These are phyloP conservation scores for Beauveria sp. DNA, from an alignment of 2,329 filamentous ascomycete genomes.

Conservation along the genomic window DNA sequence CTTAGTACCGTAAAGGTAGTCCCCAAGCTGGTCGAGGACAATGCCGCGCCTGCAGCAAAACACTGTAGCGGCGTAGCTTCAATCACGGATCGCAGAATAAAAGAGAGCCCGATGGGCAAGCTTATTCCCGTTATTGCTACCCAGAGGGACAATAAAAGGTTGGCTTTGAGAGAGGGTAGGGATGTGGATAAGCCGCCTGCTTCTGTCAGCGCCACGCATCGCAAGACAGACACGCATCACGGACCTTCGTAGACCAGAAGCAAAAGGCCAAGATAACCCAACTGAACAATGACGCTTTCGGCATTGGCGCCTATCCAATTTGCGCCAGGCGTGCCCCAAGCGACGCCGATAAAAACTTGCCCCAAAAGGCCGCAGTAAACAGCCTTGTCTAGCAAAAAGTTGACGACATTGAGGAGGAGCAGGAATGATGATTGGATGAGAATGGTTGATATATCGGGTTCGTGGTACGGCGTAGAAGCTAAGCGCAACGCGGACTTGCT, in stretches of 20 bases:
- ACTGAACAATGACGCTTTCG: slow-evolving; percentile 50
- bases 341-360: slow-evolving; percentile 62
- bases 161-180: slow-evolving; percentile 41
- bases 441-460: not conserved
- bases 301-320: slow-evolving; percentile 46
- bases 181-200: slow-evolving; percentile 15
- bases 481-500: not conserved
- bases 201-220: not conserved
- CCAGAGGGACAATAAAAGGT: slow-evolving; percentile 49
- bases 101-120: slow-evolving; percentile 59
- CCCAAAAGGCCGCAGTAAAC: slow-evolving; percentile 66
- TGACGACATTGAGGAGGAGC: slow-evolving; percentile 11
- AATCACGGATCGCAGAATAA: slow-evolving; percentile 44
- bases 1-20: slow-evolving; percentile 54
- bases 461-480: not conserved
- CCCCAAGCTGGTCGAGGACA: slow-evolving; percentile 68
- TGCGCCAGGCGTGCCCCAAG: slow-evolving; percentile 60
- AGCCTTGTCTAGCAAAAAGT: slow-evolving; percentile 45
- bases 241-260: slow-evolving; percentile 63
- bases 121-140: slow-evolving; percentile 61
- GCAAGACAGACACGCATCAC: not conserved
- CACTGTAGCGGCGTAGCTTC: slow-evolving; percentile 49
- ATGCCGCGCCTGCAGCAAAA: slow-evolving; percentile 65
- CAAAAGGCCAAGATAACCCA: slow-evolving; percentile 69
- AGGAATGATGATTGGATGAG: not conserved